Conservation (phyloP, 176 grass and related monocot genomes). For the Musa beccarii region DNA sequence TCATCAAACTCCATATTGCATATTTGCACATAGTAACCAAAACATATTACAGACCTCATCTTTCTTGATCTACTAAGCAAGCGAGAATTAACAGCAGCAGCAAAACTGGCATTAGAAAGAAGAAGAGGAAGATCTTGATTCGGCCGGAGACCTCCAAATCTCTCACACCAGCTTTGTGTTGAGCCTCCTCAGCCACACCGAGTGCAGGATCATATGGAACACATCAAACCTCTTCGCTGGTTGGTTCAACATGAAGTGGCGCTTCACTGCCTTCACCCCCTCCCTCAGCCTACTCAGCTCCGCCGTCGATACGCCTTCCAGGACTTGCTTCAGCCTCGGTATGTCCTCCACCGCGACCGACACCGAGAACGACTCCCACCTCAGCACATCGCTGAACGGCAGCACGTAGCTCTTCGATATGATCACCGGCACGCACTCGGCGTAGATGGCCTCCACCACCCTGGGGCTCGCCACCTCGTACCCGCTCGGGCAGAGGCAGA, state of each 20-base stretch:
- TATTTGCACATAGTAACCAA: too few relatives aligned
- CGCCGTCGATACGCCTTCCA: conserved; percentile 34
- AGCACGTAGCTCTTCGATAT: conserved; percentile 39
- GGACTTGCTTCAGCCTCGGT: conserved; percentile 33
- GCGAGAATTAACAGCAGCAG: too few relatives aligned
- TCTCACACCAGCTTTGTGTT: conserved; percentile 26
- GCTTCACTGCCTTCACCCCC: conserved; percentile 42
- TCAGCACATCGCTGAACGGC: conserved; percentile 57
- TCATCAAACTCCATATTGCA: too few relatives aligned
- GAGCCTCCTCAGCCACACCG: conserved; percentile 68
- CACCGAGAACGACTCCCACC: conserved; percentile 76
- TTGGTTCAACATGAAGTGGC: conserved; percentile 46
- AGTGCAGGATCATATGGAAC: conserved; percentile 82
- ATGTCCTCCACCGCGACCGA: conserved; percentile 35
- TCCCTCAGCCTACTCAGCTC: conserved; percentile 48
- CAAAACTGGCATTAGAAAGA: neutral
- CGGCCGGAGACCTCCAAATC: too few relatives aligned
- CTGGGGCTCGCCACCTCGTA: conserved; percentile 67
- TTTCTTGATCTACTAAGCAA: too few relatives aligned
- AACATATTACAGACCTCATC: too few relatives aligned
- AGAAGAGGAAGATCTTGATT: neutral
- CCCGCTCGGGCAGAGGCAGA: conserved; percentile 79
- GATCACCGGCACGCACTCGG: conserved; percentile 63
- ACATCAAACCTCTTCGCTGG: conserved; percentile 54
- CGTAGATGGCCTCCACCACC: conserved; percentile 69